phyloP scores from a whole-genome alignment of 2,329 filamentous ascomycete genomes.

The Neophaeococcomyces mojaviensis region DNA sequence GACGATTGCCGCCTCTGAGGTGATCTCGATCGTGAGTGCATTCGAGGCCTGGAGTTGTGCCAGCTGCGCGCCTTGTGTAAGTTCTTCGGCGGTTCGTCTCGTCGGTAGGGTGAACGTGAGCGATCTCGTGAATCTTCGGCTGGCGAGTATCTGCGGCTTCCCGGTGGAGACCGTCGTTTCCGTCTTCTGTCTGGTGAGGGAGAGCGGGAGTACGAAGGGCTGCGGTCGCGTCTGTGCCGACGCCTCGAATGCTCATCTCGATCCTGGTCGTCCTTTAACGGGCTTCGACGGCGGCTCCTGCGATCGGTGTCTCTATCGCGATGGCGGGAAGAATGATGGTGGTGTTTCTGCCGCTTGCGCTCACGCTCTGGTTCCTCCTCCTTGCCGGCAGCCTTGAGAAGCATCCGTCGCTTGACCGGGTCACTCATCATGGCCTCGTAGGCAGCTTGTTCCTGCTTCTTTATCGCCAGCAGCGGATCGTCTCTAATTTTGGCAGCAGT shows the following conservation, averaged over 20 bases:
- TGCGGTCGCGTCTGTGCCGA: conserved; percentile 36
- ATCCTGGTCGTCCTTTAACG: conserved; percentile 5
- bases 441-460: conserved; percentile 78
- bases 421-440: conserved; percentile 53
- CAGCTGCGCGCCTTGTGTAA: conserved; percentile 7
- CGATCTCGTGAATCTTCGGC: conserved; percentile 8
- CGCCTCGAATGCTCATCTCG: conserved; percentile 21
- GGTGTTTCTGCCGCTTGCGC: conserved; percentile 43
- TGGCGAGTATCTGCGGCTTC: conserved; percentile 10
- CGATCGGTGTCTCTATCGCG: conserved; percentile 11
- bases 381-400: conserved; percentile 50
- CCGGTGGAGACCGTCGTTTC: conserved; percentile 9
- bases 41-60: conserved; percentile 2
- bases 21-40: conserved; percentile 3
- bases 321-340: conserved; percentile 25
- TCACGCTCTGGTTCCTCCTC: conserved; percentile 28
- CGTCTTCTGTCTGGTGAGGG: conserved; percentile 21
- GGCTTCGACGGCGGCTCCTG: conserved; percentile 12
- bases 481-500: conserved; percentile 79
- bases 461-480: conserved; percentile 87
- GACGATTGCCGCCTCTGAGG: conserved; percentile 10
- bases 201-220: conserved; percentile 30
- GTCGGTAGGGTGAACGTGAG: conserved; percentile 12
- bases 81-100: not conserved
- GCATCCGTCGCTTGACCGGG: conserved; percentile 30